Evolutionary conservation across 768 basidiomycete species (phyloP).

Genomic region (Termitomyces sp.): DNA sequence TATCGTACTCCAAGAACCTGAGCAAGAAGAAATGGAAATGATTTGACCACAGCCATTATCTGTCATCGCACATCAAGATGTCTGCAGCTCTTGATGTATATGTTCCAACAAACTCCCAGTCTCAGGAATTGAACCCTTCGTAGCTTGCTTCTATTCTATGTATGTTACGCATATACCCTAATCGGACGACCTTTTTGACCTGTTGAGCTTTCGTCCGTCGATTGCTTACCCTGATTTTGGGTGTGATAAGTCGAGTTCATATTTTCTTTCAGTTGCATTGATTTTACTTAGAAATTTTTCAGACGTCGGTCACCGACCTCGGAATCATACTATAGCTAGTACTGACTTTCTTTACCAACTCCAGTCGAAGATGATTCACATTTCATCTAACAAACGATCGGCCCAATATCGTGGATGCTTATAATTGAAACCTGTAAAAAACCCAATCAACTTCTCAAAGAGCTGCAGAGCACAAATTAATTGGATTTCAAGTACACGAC

Average conservation of each 20-base stretch:
- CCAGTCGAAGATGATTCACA: too few species aligned
- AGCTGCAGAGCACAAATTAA: background rate
- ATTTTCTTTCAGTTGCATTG: background rate
- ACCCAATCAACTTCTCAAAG: background rate
- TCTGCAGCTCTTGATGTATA: background rate
- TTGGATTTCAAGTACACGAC: background rate
- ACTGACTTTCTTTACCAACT: too few species aligned
- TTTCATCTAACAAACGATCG: too few species aligned
- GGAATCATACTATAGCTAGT: too few species aligned
- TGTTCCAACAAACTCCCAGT: background rate
- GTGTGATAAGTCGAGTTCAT: background rate
- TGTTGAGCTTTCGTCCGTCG: background rate
- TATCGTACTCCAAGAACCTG: constrained; percentile 36
- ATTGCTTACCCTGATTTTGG: background rate
- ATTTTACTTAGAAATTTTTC: background rate
- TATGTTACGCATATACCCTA: background rate
- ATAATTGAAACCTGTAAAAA: background rate
- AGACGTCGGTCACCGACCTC: too few species aligned
- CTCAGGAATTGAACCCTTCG: background rate
- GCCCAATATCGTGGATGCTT: too few species aligned
- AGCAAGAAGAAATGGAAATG: constrained; percentile 38
- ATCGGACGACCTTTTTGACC: background rate
- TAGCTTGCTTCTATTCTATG: background rate
- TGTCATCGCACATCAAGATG: too few species aligned
- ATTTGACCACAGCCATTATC: background rate